Base-by-base conservation (phyloP, 2,329 filamentous ascomycete genomes). In the Colletotrichum tofieldiae region DNA sequence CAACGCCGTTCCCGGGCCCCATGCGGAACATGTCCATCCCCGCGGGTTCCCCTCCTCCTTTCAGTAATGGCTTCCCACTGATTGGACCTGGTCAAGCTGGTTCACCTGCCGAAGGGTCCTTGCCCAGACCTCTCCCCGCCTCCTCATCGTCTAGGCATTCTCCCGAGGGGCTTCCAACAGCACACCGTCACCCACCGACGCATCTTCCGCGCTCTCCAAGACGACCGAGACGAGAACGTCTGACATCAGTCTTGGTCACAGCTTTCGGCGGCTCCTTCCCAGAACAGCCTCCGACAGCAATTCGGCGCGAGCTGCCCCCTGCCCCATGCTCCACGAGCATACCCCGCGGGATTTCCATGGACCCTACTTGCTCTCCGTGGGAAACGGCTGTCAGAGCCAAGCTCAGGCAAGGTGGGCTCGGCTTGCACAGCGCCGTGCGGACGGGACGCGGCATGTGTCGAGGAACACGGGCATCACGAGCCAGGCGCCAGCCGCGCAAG, bases 1-100 rank as follows among this genome's bases (percentile, higher is more conserved):
- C 32, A 29, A 32, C 56, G 56, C 56, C 41, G 5, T 54, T 32
- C 41, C 35, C 41, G n/a, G 54, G 61, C 14, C 54, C 52, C 52
- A 63, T 63, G 69, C 58, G 47, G n/a, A 37, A 12, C 29, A 20
- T 29, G 49, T 59, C 52, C 35, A 54, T 63, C 65, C 58, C 69
- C 68, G 59, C 65, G 69, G 59, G 58, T 69, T 64, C 37, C 52
- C 65, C 69, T 67, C 41, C 64, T 71, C 12, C 20, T 39, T 72
- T 47, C 51, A 60, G 69, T 64, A 72, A 72, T 69, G 52, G 37
- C 69, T 20, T 69, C 35, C n/a, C 8, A 59, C 29, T 69, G 58
- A 72, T 72, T 72, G 69, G 69, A 69, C 39, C 23, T 14, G 1
- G 49, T 23, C 49, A 29, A 51, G 49, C 49, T 29, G 23, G 47